Evolutionary conservation across 2,329 filamentous ascomycete species (phyloP).

Genomic region (Shiraia bambusicola): DNA sequence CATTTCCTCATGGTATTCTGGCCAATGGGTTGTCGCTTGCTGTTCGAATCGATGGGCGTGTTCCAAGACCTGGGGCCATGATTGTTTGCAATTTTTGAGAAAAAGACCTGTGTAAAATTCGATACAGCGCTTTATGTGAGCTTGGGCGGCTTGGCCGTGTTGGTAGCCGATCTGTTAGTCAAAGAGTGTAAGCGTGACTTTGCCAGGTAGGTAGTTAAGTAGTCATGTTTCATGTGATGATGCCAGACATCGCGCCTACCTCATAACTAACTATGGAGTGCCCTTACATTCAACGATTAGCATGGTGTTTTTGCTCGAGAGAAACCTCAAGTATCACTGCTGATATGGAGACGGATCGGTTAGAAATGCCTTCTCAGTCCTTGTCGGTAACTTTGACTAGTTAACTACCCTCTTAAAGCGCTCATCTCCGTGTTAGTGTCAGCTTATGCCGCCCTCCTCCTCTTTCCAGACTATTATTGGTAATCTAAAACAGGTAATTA

Average conservation of each 20-base stretch:
- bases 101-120: conserved; percentile 53
- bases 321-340: not conserved
- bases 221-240: conserved; percentile 8
- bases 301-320: conserved; percentile 27
- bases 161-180: conserved; percentile 50
- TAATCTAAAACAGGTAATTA: not conserved
- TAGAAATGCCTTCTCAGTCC: not conserved
- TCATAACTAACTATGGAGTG: conserved; percentile 49
- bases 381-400: not conserved
- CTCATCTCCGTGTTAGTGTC: conserved; percentile 16
- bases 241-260: conserved; percentile 28
- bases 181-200: not conserved
- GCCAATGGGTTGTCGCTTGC: conserved; percentile 48
- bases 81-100: conserved; percentile 48
- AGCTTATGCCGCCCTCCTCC: conserved; percentile 8
- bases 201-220: not conserved
- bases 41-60: conserved; percentile 52
- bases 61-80: conserved; percentile 50
- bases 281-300: conserved; percentile 45
- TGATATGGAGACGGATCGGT: not conserved
- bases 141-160: conserved; percentile 47
- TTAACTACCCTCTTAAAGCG: conserved; percentile 9
- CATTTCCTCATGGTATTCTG: conserved; percentile 49
- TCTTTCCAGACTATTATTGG: conserved; percentile 2
- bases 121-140: conserved; percentile 48